Evolutionary conservation across 352 stramenopile genomes (phyloP), one percentile per base, ranked within the genome.

Genomic region (Pythium phragmiticola): DNA sequence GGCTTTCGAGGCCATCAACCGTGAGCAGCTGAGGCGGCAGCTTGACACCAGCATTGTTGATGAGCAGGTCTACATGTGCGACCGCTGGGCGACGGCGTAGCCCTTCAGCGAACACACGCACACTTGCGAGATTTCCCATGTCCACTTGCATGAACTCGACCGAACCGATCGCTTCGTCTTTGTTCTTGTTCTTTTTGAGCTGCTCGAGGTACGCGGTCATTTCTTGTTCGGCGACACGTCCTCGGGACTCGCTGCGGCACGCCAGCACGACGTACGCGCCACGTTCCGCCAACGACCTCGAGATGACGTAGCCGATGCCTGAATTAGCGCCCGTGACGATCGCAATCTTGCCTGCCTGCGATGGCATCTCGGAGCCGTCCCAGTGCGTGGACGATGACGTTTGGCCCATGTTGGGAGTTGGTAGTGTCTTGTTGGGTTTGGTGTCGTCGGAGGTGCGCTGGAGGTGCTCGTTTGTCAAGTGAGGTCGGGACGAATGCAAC

Each of bases 31-130:
- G 59, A 12, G 36, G 12, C n/a, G 78, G 52, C 4, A 77, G 53
- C 0, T 71, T 73, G 6, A 75, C 76, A 9, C 83, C 85, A 6
- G 83, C 85, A 54, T 92, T 92, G 74, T 90, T 91, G 53, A 94
- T 70, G 7, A 94, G 70, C 48, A 91, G n/a, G 53, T 92, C 80
- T 2, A 94, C 43, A 12, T 65, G 69, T 17, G 75, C 68, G 30
- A 78, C 72, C 8, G 61, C 66, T 8, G 62, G 56, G n/a, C 74
- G 66, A 51, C 26, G 26, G 26, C 26, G 26, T 30, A 84, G 84
- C 13, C 47, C 69, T 13, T 43, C 39, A 4, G 68, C 65, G 57
- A 92, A 90, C 7, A 56, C 57, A 11, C 61, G 68, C 13, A 90
- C 70, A 55, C 72, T 88, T 19, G 34, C 54, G 7, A 80, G 46